Conservation (phyloP, 1,139 yeast species). For the Zhuliangozyma blackwelliae region DNA sequence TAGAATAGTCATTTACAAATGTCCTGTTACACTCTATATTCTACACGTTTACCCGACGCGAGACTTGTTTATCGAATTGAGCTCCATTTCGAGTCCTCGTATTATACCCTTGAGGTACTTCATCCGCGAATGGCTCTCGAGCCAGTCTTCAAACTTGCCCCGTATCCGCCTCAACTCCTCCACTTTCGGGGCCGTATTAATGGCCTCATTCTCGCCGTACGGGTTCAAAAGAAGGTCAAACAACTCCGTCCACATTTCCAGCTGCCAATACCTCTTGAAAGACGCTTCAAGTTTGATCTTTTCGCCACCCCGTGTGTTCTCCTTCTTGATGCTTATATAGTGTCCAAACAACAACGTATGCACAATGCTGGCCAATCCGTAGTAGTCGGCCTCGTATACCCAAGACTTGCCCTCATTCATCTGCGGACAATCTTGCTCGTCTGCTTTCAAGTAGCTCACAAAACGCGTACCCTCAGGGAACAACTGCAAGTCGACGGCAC, state of each 20-base stretch:
- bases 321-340: slow-evolving; percentile 44
- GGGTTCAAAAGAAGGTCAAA: slow-evolving; percentile 68
- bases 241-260: slow-evolving; percentile 60
- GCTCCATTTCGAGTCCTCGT: slow-evolving; percentile 18
- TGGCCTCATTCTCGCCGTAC: slow-evolving; percentile 13
- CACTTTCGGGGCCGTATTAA: slow-evolving; percentile 31
- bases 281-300: slow-evolving; percentile 34
- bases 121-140: slow-evolving; percentile 23
- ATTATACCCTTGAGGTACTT: slow-evolving; percentile 16
- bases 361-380: slow-evolving; percentile 73
- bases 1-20: too few relatives aligned
- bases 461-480: slow-evolving; percentile 53
- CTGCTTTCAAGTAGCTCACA: slow-evolving; percentile 58
- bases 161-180: slow-evolving; percentile 31
- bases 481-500: slow-evolving; percentile 68
- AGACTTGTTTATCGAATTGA: slow-evolving; percentile 13
- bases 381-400: slow-evolving; percentile 83
- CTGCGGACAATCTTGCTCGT: slow-evolving; percentile 73
- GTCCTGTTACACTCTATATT: too few relatives aligned
- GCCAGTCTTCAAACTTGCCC: slow-evolving; percentile 38
- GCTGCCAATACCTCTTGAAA: slow-evolving; percentile 78
- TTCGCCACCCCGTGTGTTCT: slow-evolving; percentile 14
- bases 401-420: slow-evolving; percentile 62
- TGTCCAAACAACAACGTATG: slow-evolving; percentile 71
- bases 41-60: too few relatives aligned